These are phyloP conservation scores for Phytophthora cryptogea DNA, from an alignment of 352 stramenopile genomes.

Conservation along the genomic window DNA sequence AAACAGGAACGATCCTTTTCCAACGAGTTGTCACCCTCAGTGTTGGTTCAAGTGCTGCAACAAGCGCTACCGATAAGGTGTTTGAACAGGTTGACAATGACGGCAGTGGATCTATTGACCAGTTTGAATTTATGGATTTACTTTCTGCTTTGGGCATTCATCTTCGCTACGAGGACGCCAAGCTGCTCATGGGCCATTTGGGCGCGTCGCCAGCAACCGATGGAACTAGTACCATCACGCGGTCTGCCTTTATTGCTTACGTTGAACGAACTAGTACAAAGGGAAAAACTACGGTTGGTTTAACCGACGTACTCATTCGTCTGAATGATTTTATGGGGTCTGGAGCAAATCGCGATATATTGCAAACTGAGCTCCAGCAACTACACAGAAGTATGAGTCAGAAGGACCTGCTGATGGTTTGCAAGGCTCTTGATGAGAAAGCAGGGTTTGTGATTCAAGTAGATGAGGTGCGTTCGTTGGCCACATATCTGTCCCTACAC, in stretches of 20 bases:
- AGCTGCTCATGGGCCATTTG: slow-evolving; percentile 57
- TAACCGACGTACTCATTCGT: slow-evolving; percentile 27
- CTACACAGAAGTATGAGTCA: slow-evolving; percentile 50
- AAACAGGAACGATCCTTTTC: slow-evolving; percentile 46
- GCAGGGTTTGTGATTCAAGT: slow-evolving; percentile 31
- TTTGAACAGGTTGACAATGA: slow-evolving; percentile 64
- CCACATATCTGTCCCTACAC: slow-evolving; percentile 47
- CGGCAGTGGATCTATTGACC: slow-evolving; percentile 59
- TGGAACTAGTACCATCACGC: slow-evolving; percentile 19
- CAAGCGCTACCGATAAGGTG: slow-evolving; percentile 35
- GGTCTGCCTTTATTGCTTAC: slow-evolving; percentile 26
- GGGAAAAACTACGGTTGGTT: background rate
- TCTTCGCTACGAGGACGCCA: slow-evolving; percentile 36
- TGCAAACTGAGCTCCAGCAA: slow-evolving; percentile 48
- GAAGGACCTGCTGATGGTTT: slow-evolving; percentile 30
- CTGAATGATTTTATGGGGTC: slow-evolving; percentile 20
- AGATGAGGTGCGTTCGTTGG: slow-evolving; percentile 42
- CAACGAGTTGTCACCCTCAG: slow-evolving; percentile 47
- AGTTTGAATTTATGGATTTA: slow-evolving; percentile 53
- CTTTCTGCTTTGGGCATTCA: slow-evolving; percentile 51
- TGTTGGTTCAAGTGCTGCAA: slow-evolving; percentile 20
- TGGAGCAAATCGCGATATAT: slow-evolving; percentile 16
- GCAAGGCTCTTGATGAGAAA: slow-evolving; percentile 35
- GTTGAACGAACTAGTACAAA: slow-evolving; percentile 18
- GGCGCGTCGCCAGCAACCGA: slow-evolving; percentile 13